Evolutionary conservation across 2,329 filamentous ascomycete species (phyloP).

Genomic region (Diplodia seriata): DNA sequence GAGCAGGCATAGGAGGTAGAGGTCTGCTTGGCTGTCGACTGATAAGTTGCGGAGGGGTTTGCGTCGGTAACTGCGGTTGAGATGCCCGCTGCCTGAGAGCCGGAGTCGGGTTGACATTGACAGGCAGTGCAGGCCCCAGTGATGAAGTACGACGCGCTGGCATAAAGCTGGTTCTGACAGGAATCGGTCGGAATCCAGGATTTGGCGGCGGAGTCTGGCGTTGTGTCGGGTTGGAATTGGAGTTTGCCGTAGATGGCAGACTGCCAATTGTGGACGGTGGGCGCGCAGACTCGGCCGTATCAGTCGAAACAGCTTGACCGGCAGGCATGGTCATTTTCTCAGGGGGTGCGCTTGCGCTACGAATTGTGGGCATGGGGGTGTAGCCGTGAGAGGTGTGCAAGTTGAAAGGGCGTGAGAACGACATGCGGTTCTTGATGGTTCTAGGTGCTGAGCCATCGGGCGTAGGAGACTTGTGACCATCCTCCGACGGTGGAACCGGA

Average conservation of each 20-base stretch:
- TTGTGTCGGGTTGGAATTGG: constrained; percentile 30
- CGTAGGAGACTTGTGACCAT: background rate
- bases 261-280: constrained; percentile 8
- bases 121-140: constrained; percentile 35
- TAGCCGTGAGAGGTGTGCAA: constrained; percentile 12
- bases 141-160: constrained; percentile 45
- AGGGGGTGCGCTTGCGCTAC: constrained; percentile 23
- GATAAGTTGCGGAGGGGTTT: constrained; percentile 1
- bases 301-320: constrained; percentile 23
- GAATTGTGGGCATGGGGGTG: constrained; percentile 24
- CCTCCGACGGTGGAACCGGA: constrained; percentile 5
- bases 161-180: constrained; percentile 43
- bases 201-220: constrained; percentile 46
- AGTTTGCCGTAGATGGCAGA: background rate
- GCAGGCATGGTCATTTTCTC: constrained; percentile 15
- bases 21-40: constrained; percentile 9
- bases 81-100: constrained; percentile 19
- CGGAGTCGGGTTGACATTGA: constrained; percentile 29
- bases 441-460: constrained; percentile 16
- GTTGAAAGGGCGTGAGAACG: constrained; percentile 30
- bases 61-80: constrained; percentile 15
- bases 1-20: constrained; percentile 34
- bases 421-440: constrained; percentile 29
- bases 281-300: background rate
- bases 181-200: constrained; percentile 47